Evolutionary conservation across 495 filamentous ascomycete species (phyloP), one percentile per base, ranked within the genome.

Genomic region (Aspergillus coremiiformis): DNA sequence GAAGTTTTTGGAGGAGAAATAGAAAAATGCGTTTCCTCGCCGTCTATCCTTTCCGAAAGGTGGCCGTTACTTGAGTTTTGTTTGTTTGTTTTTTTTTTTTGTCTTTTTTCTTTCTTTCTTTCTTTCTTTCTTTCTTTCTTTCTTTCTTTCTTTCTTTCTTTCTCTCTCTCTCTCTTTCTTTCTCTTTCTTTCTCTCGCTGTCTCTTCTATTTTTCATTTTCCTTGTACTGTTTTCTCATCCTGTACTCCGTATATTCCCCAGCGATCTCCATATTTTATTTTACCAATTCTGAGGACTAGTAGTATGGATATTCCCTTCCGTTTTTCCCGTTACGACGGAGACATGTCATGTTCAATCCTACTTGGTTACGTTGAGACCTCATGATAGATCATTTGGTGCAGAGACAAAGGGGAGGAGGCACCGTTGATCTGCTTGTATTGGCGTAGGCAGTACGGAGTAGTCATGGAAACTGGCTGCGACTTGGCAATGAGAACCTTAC

Each of bases 1-100:
- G 27, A 64, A 50, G 6, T 69, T 71, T 47, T 23, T 50, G 32
- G 58, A 55, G 1, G 42, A 26, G 33, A 54, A 54, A 23, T 58
- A 55, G 39, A 32, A 8, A 29, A 12, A 24, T 20, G 15, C 10
- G 33, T 6, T 15, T 44, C 33, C 20, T 19, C 45, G 20, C 32
- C 49, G n/a, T 10, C 15, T n/a, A n/a, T n/a, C n/a, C n/a, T n/a
- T n/a, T n/a, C n/a, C n/a, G n/a, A n/a, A n/a, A n/a, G n/a, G n/a
- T n/a, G n/a, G n/a, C n/a, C n/a, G n/a, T n/a, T n/a, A n/a, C n/a
- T n/a, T n/a, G n/a, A n/a, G n/a, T n/a, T n/a, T n/a, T n/a, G n/a
- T n/a, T n/a, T n/a, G n/a, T n/a, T n/a, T n/a, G n/a, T n/a, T n/a
- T n/a, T n/a, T n/a, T n/a, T n/a, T n/a, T n/a, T n/a, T n/a, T n/a